phyloP scores from a whole-genome alignment of 225 moss, liverwort and hornwort genomes.

The Takakia lepidozioides region DNA sequence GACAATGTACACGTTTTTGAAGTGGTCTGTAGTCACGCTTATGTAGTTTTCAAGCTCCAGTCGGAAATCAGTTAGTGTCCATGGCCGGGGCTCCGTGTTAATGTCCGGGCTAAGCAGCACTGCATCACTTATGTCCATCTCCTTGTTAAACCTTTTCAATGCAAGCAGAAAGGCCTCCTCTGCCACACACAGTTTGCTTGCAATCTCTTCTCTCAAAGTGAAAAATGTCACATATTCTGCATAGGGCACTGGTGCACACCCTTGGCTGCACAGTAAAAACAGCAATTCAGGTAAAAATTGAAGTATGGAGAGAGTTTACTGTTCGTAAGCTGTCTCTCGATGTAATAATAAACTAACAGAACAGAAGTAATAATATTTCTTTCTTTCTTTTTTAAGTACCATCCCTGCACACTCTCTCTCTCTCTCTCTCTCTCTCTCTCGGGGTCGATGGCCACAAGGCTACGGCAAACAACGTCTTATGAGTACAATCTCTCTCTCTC shows the following conservation, averaged over 20 bases:
- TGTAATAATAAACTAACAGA: too few species aligned
- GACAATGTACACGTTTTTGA: conserved; percentile 38
- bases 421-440: too few species aligned
- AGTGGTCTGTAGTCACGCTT: conserved; percentile 31
- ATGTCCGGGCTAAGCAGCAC: conserved; percentile 47
- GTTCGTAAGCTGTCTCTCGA: too few species aligned
- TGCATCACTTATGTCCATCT: conserved; percentile 33
- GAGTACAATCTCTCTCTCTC: too few species aligned
- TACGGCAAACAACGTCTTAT: too few species aligned
- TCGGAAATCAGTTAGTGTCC: conserved; percentile 47
- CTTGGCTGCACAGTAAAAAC: conserved; percentile 36
- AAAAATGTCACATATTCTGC: conserved; percentile 25
- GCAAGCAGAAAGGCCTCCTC: conserved; percentile 51
- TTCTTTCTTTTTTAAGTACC: too few species aligned
- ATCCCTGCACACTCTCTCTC: too few species aligned
- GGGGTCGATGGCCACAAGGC: too few species aligned
- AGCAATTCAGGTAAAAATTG: too few species aligned
- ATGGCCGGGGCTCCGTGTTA: conserved; percentile 42
- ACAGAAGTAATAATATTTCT: too few species aligned
- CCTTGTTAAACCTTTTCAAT: conserved; percentile 29
- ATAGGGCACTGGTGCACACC: conserved; percentile 43
- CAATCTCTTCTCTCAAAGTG: conserved; percentile 19
- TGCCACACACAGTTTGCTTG: conserved; percentile 33
- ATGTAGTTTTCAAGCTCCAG: conserved; percentile 38
- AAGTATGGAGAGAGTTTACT: too few species aligned